A percentile compares a stretch with the other conserved stretches of the same genome.
These are phyloP conservation scores for Penicillium herquei DNA, from an alignment of 495 filamentous ascomycete genomes.

Conservation along the genomic window DNA sequence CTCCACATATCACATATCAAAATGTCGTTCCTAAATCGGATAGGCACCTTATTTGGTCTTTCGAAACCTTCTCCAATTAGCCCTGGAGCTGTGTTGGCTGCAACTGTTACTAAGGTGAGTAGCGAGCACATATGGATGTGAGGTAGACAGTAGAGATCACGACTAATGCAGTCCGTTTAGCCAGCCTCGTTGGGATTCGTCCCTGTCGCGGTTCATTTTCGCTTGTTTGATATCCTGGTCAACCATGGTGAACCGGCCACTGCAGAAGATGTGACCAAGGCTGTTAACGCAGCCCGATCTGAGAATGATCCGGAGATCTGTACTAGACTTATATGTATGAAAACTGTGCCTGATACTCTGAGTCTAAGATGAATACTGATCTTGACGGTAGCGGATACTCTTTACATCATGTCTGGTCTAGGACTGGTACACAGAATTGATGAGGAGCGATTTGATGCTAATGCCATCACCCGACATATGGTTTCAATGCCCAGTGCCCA, in stretches of 20 bases:
- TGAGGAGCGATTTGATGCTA: slow-evolving; percentile 28
- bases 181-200: slow-evolving; percentile 35
- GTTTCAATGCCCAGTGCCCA: slow-evolving; percentile 32
- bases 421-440: slow-evolving; percentile 30
- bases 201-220: slow-evolving; percentile 36
- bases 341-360: no score
- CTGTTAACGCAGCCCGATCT: slow-evolving; percentile 14
- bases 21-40: slow-evolving; percentile 24
- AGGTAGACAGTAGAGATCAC: neutral
- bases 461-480: slow-evolving; percentile 35
- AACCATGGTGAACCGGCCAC: slow-evolving; percentile 19
- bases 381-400: slow-evolving; percentile 28
- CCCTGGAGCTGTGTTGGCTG: slow-evolving; percentile 27
- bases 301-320: slow-evolving; percentile 17
- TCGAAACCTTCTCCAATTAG: slow-evolving; percentile 12
- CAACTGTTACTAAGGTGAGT: slow-evolving; percentile 30
- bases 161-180: slow-evolving; percentile 8
- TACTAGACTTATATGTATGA: slow-evolving; percentile 9
- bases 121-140: neutral
- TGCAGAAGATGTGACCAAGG: slow-evolving; percentile 24
- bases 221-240: slow-evolving; percentile 30
- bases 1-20: no score
- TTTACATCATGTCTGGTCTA: slow-evolving; percentile 37
- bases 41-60: slow-evolving; percentile 15
- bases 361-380: neutral